A percentile compares a stretch with the other conserved stretches of the same genome.
Evolutionary conservation across 768 basidiomycete genomes (phyloP).

Genomic region (Tulasnella calospora): DNA sequence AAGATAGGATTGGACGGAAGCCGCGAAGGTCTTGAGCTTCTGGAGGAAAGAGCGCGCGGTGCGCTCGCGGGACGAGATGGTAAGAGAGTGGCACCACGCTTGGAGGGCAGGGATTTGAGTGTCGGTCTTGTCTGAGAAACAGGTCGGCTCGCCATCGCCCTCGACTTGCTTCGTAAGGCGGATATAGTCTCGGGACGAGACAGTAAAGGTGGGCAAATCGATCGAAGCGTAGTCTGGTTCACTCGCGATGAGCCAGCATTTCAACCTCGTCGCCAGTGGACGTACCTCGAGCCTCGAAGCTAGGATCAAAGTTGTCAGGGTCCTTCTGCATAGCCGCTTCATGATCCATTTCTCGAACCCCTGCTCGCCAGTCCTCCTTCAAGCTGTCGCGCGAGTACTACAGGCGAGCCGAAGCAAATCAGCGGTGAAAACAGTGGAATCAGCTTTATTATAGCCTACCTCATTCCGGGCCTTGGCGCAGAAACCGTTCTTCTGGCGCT

Average conservation of each 20-base stretch:
- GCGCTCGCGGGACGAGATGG: constrained; percentile 50
- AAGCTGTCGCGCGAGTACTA: constrained; percentile 54
- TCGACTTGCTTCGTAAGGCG: constrained; percentile 55
- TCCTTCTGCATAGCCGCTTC: constrained; percentile 51
- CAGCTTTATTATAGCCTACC: constrained; percentile 34
- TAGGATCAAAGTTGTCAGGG: constrained; percentile 54
- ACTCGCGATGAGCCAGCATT: background rate
- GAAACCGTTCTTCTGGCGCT: constrained; percentile 54
- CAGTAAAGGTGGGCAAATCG: constrained; percentile 59
- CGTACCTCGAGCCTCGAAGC: constrained; percentile 47
- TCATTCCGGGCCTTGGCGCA: constrained; percentile 56
- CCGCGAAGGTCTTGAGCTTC: constrained; percentile 49
- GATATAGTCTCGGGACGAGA: constrained; percentile 57
- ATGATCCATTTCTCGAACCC: constrained; percentile 17
- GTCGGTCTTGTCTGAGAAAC: constrained; percentile 50
- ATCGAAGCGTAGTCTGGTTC: constrained; percentile 53
- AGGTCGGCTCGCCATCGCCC: constrained; percentile 55
- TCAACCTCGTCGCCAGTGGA: background rate
- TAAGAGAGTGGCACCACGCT: constrained; percentile 54
- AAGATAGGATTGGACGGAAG: constrained; percentile 47
- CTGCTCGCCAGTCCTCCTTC: constrained; percentile 39
- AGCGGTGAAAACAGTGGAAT: background rate
- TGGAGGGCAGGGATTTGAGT: constrained; percentile 56
- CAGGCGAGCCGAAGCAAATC: background rate
- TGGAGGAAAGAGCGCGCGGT: constrained; percentile 43